These are phyloP conservation scores for Pleurotus platypus DNA, from an alignment of 768 basidiomycete species.

Conservation along the genomic window DNA sequence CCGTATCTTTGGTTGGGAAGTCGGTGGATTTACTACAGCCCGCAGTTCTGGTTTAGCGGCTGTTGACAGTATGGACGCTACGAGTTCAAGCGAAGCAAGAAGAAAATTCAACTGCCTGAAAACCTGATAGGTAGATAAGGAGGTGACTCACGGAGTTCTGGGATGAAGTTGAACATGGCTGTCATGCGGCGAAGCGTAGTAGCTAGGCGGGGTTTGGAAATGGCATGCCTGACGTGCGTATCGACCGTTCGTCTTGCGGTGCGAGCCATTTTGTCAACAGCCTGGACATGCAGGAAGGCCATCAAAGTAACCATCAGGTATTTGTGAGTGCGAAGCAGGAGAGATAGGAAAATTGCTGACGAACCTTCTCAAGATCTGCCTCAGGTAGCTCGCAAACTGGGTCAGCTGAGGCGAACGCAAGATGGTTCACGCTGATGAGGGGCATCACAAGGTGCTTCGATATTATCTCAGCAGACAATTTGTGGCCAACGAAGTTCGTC, in stretches of 20 bases:
- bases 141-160: slow-evolving; percentile 57
- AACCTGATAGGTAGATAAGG: slow-evolving; percentile 1
- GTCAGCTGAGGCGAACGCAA: slow-evolving; percentile 63
- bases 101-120: not conserved
- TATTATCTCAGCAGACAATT: slow-evolving; percentile 64
- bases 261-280: slow-evolving; percentile 66
- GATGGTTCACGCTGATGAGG: slow-evolving; percentile 65
- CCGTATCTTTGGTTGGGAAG: slow-evolving; percentile 9
- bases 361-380: slow-evolving; percentile 65
- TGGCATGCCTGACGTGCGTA: slow-evolving; percentile 67
- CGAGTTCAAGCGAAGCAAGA: not conserved
- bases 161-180: slow-evolving; percentile 64
- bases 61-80: slow-evolving; percentile 51
- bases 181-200: slow-evolving; percentile 69
- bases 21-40: slow-evolving; percentile 11
- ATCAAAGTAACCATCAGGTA: not conserved
- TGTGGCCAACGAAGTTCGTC: slow-evolving; percentile 59
- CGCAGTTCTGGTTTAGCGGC: slow-evolving; percentile 41
- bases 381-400: slow-evolving; percentile 52
- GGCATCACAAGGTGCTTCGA: slow-evolving; percentile 79
- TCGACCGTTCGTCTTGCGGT: slow-evolving; percentile 66
- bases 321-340: not conserved
- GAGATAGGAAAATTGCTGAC: slow-evolving; percentile 7
- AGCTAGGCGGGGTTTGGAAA: slow-evolving; percentile 65
- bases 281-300: slow-evolving; percentile 30